A percentile compares a stretch with the other conserved stretches of the same genome.
phyloP scores from a whole-genome alignment of 805 yeast species.

The Grigorovia transvaalensis region DNA sequence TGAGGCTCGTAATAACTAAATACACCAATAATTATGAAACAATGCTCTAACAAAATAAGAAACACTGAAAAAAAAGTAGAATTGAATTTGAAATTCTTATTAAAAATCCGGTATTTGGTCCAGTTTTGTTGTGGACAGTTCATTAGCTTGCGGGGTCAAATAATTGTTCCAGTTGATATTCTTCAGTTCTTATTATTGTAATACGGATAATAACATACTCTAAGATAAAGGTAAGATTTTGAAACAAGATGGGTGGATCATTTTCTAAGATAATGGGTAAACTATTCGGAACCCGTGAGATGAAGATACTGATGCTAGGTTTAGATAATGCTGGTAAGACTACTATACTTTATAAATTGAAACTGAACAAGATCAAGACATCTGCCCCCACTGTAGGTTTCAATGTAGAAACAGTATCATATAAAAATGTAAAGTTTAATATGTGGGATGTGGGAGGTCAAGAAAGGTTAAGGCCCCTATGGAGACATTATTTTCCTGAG shows the following conservation, averaged over 20 bases:
- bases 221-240: neutral
- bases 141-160: neutral
- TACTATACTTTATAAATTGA: constrained; percentile 72
- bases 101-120: neutral
- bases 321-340: constrained; percentile 92
- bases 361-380: constrained; percentile 61
- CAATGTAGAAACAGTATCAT: constrained; percentile 79
- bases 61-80: neutral
- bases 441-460: constrained; percentile 98
- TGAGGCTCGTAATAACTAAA: too few relatives aligned
- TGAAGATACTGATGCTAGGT: constrained; percentile 79
- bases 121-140: neutral
- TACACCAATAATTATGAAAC: too few relatives aligned
- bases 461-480: constrained; percentile 78
- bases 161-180: too few relatives aligned
- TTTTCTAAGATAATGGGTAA: constrained; percentile 32
- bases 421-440: constrained; percentile 71
- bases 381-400: constrained; percentile 93
- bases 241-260: constrained; percentile 24
- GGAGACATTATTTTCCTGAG: constrained; percentile 94
- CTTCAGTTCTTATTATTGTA: too few relatives aligned
- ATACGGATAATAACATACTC: too few relatives aligned
- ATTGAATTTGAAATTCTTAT: neutral
- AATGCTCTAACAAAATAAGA: neutral
- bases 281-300: constrained; percentile 44